Percentiles rank a stretch among this genome's conserved stretches.
These are phyloP conservation scores for Polysphondylium violaceum DNA, from an alignment of 78 protist genomes.

Conservation along the genomic window DNA sequence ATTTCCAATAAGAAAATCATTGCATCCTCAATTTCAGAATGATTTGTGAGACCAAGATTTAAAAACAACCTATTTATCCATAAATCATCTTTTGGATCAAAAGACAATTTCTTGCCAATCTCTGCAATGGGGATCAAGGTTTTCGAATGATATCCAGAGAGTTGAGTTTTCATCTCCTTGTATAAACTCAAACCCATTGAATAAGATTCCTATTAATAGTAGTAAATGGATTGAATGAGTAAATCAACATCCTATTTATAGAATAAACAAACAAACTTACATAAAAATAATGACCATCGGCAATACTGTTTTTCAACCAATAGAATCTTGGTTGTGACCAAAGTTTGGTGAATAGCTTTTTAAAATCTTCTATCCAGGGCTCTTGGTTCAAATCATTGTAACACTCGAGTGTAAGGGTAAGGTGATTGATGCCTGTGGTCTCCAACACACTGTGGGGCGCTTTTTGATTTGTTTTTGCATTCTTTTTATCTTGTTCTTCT, in stretches of 20 bases:
- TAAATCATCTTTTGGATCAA: constrained; percentile 54
- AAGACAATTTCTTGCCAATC: background rate
- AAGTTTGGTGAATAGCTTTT: background rate
- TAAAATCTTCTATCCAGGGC: constrained; percentile 39
- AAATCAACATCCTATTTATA: background rate
- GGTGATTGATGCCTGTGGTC: constrained; percentile 10
- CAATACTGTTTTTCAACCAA: constrained; percentile 46
- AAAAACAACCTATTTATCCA: constrained; percentile 51
- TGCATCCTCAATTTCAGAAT: constrained; percentile 68
- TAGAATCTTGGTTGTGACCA: constrained; percentile 31
- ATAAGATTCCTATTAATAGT: constrained; percentile 43
- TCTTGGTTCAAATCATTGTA: constrained; percentile 64
- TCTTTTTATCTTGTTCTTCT: no score
- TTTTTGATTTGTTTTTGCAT: background rate
- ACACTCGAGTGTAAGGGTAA: constrained; percentile 61
- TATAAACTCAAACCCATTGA: constrained; percentile 26
- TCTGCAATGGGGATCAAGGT: constrained; percentile 36
- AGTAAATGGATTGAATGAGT: no score
- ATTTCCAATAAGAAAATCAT: constrained; percentile 38
- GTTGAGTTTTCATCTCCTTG: constrained; percentile 21
- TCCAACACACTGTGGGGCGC: no score
- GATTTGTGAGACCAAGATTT: constrained; percentile 61
- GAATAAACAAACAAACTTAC: constrained; percentile 2
- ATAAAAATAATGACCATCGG: constrained; percentile 55
- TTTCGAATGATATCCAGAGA: background rate